Evolutionary conservation across 208 protist genomes (phyloP), one percentile per base, ranked within the genome.

Genomic region (Leishmania gerbilli): DNA sequence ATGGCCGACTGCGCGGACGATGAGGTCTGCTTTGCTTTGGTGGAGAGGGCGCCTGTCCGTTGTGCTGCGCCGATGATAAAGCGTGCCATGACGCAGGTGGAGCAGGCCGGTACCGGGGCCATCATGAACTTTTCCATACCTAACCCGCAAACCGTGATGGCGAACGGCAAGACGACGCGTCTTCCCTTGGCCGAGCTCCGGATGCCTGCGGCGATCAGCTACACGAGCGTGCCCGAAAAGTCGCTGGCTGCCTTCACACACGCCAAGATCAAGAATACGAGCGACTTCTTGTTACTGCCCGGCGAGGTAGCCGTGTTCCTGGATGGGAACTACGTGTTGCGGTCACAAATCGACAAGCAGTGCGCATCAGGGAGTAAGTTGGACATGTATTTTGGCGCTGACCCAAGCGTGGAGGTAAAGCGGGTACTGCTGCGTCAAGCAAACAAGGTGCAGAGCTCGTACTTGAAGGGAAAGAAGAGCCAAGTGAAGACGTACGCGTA

Each of bases 341-440:
- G 76, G 71, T 84, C 81, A 45, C 76, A 5, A 17, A n/a, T 84
- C 2, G 81, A 71, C 47, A 51, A 49, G 75, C 76, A 76, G 81
- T 84, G 81, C 53, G 76, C 60, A 31, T 40, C 81, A 17, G 81
- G 81, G 34, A 71, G 49, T 53, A 80, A 45, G 69, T 24, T 80
- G 49, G 76, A 77, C 55, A 74, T 84, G 78, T 62, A 82, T 27
- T 81, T 86, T 49, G 82, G 82, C 58, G 82, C 76, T 21, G 82
- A 86, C 65, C 77, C 71, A 21, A 74, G 55, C 4, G 82, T 86
- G 78, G 82, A 86, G 77, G 67, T 82, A 55, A 79, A 79, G 71
- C 78, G 82, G 3, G 78, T 82, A 72, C 82, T 84, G 81, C 71
- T 84, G 65, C 81, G 81, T 53, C 81, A 84, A 67, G 55, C 81